Base-by-base conservation (phyloP, 352 stramenopile genomes). In the Phytophthora quininea region DNA sequence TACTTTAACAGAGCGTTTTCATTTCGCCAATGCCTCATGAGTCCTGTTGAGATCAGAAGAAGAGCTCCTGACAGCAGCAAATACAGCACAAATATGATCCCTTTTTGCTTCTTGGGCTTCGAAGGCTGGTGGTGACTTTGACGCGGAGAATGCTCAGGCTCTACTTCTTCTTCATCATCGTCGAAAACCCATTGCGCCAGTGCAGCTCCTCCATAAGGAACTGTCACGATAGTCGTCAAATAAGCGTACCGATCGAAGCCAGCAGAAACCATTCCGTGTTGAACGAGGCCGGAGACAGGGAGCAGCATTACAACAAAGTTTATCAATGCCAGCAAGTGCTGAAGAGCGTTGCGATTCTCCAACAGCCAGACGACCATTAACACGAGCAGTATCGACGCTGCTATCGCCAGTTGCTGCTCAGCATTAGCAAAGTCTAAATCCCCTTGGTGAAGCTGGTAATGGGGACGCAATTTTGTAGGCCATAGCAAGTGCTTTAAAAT, bases 161-260 rank as follows among this genome's bases (percentile, higher is more conserved):
- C 37, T 35, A 46, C n/a, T 8, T 51, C 29, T 3, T 54, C 27
- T 19, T 32, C 4, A 3, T 38, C 60, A 40, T 7, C 29, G 3
- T 8, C 33, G 56, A 79, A 71, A 4, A 73, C 15, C 31, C 53
- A 55, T 9, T 29, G 38, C 38, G 69, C 59, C 7, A 85, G 30
- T 11, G 54, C 31, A 8, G 51, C 47, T 0, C 74, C 80, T 24
- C 55, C 64, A n/a, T 84, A 77, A 8, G 78, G 76, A 10, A 89
- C 76, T 10, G 79, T 24, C 8, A 80, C 59, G 32, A 86, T 61
- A 1, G 64, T 77, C 6, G 81, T 72, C 9, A 91, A 77, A 64
- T 94, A 94, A 9, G 77, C 73, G 54, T 94, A 94, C 5, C 86
- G 84, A 57, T 93, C 79, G 24, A 69, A 69, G 11, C 70, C 63